phyloP scores from a whole-genome alignment of 805 yeast species.

The Ogataea chonburiensis region DNA sequence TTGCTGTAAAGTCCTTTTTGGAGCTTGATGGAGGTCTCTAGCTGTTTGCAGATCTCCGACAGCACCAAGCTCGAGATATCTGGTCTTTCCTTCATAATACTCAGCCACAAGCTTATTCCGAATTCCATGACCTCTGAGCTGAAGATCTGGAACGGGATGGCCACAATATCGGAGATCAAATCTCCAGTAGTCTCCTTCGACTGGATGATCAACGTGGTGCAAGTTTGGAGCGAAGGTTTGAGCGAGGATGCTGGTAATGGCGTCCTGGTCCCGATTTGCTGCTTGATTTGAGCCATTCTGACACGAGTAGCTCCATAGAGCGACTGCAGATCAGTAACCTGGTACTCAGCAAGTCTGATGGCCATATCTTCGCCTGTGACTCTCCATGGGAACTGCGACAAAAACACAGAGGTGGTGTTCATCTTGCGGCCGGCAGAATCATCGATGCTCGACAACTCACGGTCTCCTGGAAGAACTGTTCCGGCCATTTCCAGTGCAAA shows the following conservation, averaged over 20 bases:
- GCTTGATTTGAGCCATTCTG: constrained; percentile 12
- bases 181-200: constrained; percentile 44
- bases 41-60: constrained; percentile 63
- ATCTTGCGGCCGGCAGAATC: constrained; percentile 34
- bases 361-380: constrained; percentile 35
- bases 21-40: constrained; percentile 64
- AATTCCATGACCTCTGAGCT: constrained; percentile 57
- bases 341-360: constrained; percentile 30
- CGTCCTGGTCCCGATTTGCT: constrained; percentile 6
- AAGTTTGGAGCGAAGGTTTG: constrained; percentile 42
- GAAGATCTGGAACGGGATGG: constrained; percentile 69
- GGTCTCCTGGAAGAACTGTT: constrained; percentile 59
- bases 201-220: constrained; percentile 40
- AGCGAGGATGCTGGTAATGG: constrained; percentile 34
- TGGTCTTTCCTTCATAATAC: constrained; percentile 67
- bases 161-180: constrained; percentile 50
- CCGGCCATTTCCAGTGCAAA: constrained; percentile 92
- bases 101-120: constrained; percentile 78
- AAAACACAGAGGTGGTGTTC: constrained; percentile 67
- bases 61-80: constrained; percentile 57
- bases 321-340: constrained; percentile 27
- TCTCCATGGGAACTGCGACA: constrained; percentile 74
- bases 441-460: constrained; percentile 54
- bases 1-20: constrained; percentile 64
- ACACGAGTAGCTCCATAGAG: constrained; percentile 13